Base-by-base conservation (phyloP, 2,329 filamentous ascomycete species). In the Pseudogymnoascus sp. region DNA sequence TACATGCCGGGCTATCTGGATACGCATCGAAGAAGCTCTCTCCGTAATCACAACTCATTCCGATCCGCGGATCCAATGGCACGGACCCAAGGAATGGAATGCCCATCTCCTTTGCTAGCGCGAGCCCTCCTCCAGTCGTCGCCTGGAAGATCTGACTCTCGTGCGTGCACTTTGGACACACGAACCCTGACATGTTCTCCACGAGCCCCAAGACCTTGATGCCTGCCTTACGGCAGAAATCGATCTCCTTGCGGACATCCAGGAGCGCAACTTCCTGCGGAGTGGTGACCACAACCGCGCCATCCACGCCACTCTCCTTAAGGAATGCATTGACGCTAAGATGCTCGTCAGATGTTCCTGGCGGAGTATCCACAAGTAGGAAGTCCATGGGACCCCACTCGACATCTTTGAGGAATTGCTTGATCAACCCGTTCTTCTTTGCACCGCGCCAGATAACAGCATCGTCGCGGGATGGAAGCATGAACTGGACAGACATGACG, bases 401-500 rank as follows among this genome's bases (percentile, higher is more conserved):
- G 5, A 99, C 94, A 72, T 99, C 95, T 79, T 96, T 97, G 61
- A 99, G 77, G 70, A 99, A 99, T 75, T 95, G 90, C 79, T 99
- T 99, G 73, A 99, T 97, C 63, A 99, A 78, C 0, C 94, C 94
- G 71, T 97, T 99, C 83, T 99, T 99, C 83, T 99, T 99, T 2
- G 94, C 89, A 0, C 94, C 94, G 60, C 94, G 84, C 94, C 94
- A 99, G 68, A 99, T 99, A 42, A 99, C 88, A 3, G 94, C 94
- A 72, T 96, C 92, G 75, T 99, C 93, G 56, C 90, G 83, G 71
- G 91, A 91, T 0, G 94, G 94, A 53, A 99, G 80, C 91, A 99
- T 96, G 74, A 99, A 99, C 75, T 99, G 94, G 67, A 99, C 91
- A 71, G 89, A 94, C 93, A 99, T 97, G 60, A 96, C 91, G 1